These are phyloP conservation scores for Pseudogymnoascus sp. DNA, from an alignment of 2,329 filamentous ascomycete genomes.

Conservation along the genomic window DNA sequence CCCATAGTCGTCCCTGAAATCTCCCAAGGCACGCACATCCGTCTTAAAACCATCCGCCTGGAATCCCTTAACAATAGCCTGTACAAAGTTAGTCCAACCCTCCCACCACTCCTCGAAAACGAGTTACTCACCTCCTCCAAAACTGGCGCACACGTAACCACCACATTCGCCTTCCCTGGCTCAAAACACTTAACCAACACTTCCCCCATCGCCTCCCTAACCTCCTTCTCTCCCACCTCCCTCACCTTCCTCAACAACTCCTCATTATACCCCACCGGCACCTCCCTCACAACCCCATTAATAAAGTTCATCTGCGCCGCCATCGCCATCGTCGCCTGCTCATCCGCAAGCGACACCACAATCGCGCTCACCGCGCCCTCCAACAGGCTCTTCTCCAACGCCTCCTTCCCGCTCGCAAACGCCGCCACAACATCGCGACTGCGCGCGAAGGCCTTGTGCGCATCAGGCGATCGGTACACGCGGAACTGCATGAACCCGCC, in stretches of 20 bases:
- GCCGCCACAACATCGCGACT: conserved; percentile 66
- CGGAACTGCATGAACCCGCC: conserved; percentile 74
- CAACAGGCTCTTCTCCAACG: conserved; percentile 61
- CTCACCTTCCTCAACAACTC: conserved; percentile 70
- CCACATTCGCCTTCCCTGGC: conserved; percentile 70
- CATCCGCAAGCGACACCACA: conserved; percentile 77
- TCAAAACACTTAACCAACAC: conserved; percentile 74
- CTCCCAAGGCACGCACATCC: conserved; percentile 61
- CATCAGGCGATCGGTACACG: conserved; percentile 84
- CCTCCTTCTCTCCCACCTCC: conserved; percentile 65
- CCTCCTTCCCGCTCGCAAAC: conserved; percentile 61
- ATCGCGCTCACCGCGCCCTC: conserved; percentile 88
- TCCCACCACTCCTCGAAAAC: conserved; percentile 5
- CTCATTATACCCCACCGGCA: conserved; percentile 70
- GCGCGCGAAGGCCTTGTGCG: conserved; percentile 74
- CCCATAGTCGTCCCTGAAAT: conserved; percentile 88
- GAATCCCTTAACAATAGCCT: conserved; percentile 72
- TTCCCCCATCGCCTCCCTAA: conserved; percentile 64
- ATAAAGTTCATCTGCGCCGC: conserved; percentile 81
- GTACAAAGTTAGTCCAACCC: conserved; percentile 8
- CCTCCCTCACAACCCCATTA: conserved; percentile 65
- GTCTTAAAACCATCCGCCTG: conserved; percentile 69
- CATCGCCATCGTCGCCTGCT: conserved; percentile 74
- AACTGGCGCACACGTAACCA: conserved; percentile 79
- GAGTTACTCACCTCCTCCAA: conserved; percentile 66